Base-by-base conservation (phyloP, 2,329 filamentous ascomycete species). In the Cadophora sp. region DNA sequence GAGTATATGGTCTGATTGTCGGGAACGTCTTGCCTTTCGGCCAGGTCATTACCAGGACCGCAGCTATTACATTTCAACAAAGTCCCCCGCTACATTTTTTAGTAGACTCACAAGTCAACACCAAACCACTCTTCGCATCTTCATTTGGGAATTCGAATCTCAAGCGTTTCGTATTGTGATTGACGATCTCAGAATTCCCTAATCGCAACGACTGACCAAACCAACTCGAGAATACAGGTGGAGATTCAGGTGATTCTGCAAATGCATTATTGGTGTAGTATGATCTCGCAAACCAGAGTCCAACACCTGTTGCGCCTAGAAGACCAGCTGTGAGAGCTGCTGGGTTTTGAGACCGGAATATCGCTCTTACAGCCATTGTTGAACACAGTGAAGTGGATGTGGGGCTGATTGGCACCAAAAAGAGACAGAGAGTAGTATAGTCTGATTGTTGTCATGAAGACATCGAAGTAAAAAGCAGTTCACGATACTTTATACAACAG, bases 1-100 rank as follows among this genome's bases (percentile, higher is more conserved):
- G 90, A 0, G 89, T 92, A 72, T 92, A 92, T 0, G 90, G 90
- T 51, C 90, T 82, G 12, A 89, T 77, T 1, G 86, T 85, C 0
- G 90, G 90, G 3, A 88, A 75, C 81, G 83, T 86, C 60, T 81
- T 77, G 7, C 86, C 87, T 12, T 84, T 78, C 0, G 89, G 88
- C 71, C 86, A 86, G 2, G 88, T 85, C 48, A 87, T 76, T 1
- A 89, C 89, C 46, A 92, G 80, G 1, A 92, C 79, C 2, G 90
- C 84, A 6, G 71, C 71, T 69, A n/a, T 55, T n/a, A 31, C 22
- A 40, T 56, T 5, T 62, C 34, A 56, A 7, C 62, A 62, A 14
- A 11, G 16, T 27, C 31, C 40, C 16, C 11, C 14, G 34, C 14
- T 2, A 37, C 3, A 37, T 51, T 8, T 48, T 70, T 79, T 74